Evolutionary conservation across 768 basidiomycete species (phyloP), one percentile per base, ranked within the genome.

Genomic region (Boletus sp.): DNA sequence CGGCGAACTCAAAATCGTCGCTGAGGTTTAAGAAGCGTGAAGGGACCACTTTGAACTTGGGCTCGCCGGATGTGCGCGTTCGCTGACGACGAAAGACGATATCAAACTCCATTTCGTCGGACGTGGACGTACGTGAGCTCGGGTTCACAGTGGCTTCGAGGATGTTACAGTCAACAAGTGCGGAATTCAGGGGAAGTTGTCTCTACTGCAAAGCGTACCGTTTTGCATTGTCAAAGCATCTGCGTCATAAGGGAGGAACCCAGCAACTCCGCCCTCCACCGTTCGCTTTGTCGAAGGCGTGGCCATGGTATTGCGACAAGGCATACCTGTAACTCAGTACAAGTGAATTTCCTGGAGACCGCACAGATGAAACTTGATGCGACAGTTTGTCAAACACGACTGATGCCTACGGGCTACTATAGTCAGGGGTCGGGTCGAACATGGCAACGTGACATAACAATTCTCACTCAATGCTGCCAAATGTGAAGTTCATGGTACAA

Each of bases 1-100:
- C 87, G 1, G 87, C 81, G 59, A 89, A 90, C 60, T 87, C 85
- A 56, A 87, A 86, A 37, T 82, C 77, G 61, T 82, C 80, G 14
- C 79, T 69, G 35, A 88, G 77, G 57, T 85, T 78, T 25, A 83
- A 66, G 62, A 85, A 86, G 35, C 83, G 79, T 7, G 86, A 85
- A 5, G 83, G 83, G 5, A 77, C 61, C 4, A 60, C 63, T 5
- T 68, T 70, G 41, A 66, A 61, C 54, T 75, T 78, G 19, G 74
- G 67, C 1, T 75, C 72, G 40, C 79, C 78, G 15, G 62, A 66
- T 2, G 81, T 76, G 8, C 80, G 78, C 37, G 70, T 64, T 14
- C 82, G 76, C 60, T 85, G 84, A n/a, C 83, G 76, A 17, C 85
- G 80, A 2, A 85, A 71, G 45, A 87, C 75, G 32, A 82, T 76